Base-by-base conservation (phyloP, 2,329 filamentous ascomycete species). In the Talaromyces funiculosus region DNA sequence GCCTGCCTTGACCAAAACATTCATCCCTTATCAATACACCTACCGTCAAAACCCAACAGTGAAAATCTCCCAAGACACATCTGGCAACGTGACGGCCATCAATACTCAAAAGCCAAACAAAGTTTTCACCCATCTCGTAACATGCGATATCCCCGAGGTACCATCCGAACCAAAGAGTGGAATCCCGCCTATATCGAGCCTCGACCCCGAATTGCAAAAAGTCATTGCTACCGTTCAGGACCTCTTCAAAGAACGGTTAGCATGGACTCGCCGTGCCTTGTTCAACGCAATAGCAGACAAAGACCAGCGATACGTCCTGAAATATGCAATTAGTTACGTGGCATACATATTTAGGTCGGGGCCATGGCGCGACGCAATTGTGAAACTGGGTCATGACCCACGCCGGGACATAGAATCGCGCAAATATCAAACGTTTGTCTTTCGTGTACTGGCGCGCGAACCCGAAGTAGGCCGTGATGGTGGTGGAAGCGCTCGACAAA, bases 331-430 rank as follows among this genome's bases (percentile, higher is more conserved):
- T 57, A 89, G 91, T 64, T 93, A 94, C 68, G 86, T 90, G 4
- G 92, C 90, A 8, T 99, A 96, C 76, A 90, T 92, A 75, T 97
- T 97, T 80, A 88, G 89, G 62, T 91, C 89, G 22, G 94, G 94
- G 0, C 92, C 94, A 0, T 99, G 91, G 89, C 85, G 91, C 64
- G 92, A 97, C 72, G 87, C 90, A 3, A 86, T 97, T 58, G 85
- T 97, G 64, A 86, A 84, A 51, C 94, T 92, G 72, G 93, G 93
- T 9, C 75, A 96, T 20, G 94, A 99, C 71, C 94, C 94, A 3
- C 85, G 94, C 37, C 83, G 77, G 14, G 87, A 92, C 63, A 86
- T 90, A 0, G 83, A 86, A 59, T 92, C 89, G 70, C 87, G 92
- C 35, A 80, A 86, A 59, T 97, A 96, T 73, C 94, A 99, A 75